phyloP scores from a whole-genome alignment of 2,329 filamentous ascomycete genomes.

The Cryphonectria parasitica region DNA sequence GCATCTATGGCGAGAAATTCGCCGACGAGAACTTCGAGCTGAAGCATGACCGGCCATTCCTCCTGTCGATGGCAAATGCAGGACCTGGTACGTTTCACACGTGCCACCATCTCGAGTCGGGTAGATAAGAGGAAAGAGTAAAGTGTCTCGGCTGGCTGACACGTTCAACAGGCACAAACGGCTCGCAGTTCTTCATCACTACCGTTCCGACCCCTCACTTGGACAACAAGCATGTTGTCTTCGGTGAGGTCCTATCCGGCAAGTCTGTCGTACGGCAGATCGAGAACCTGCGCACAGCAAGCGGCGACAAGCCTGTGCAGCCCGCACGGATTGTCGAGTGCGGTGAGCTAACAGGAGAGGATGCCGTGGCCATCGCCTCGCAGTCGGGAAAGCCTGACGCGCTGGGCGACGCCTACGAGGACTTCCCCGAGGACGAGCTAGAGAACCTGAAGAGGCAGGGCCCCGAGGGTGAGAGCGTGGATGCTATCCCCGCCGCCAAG shows the following conservation, averaged over 20 bases:
- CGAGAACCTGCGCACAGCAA: constrained; percentile 78
- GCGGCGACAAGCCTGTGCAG: constrained; percentile 75
- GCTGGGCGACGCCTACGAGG: constrained; percentile 90
- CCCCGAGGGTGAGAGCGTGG: constrained; percentile 42
- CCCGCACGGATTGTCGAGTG: constrained; percentile 81
- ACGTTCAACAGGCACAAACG: constrained; percentile 73
- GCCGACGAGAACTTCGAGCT: constrained; percentile 93
- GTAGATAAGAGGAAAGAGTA: not conserved
- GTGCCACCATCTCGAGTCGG: not conserved
- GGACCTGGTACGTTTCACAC: constrained; percentile 69
- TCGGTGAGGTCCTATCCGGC: constrained; percentile 89
- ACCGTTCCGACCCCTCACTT: constrained; percentile 94
- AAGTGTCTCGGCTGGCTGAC: constrained; percentile 10
- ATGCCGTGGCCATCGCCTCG: constrained; percentile 67
- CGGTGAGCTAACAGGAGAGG: constrained; percentile 69
- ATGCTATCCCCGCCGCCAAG: constrained; percentile 67
- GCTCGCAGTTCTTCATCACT: constrained; percentile 97
- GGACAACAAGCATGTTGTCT: constrained; percentile 96
- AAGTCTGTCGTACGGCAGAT: constrained; percentile 90
- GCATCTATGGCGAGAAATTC: constrained; percentile 97
- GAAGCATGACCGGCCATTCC: constrained; percentile 91
- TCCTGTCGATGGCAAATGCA: constrained; percentile 97
- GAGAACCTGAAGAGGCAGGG: constrained; percentile 32
- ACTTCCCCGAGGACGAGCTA: constrained; percentile 86
- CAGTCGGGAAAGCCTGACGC: constrained; percentile 74